Evolutionary conservation across 345 rosid genomes (phyloP).

Genomic region (Gynandropsis gynandra): DNA sequence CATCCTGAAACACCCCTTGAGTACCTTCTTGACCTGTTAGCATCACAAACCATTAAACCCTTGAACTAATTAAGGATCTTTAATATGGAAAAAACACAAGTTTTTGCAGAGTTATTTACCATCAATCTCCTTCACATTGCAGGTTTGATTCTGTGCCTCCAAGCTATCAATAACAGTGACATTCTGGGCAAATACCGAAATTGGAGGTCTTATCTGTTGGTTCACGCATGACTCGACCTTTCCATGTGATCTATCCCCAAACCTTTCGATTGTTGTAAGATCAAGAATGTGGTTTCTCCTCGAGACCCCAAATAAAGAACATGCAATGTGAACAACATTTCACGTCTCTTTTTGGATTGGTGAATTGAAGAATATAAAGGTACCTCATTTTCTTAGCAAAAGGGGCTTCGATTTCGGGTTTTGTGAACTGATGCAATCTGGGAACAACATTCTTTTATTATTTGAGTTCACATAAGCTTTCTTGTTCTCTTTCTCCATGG

Average conservation of each 20-base stretch:
- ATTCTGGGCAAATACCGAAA: conserved; percentile 54
- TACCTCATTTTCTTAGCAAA: conserved; percentile 54
- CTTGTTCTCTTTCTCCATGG: conserved; percentile 49
- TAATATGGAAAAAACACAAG: too few relatives aligned
- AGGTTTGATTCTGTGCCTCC: too few relatives aligned
- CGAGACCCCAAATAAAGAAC: conserved; percentile 18
- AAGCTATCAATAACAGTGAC: too few relatives aligned
- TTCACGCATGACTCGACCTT: conserved; percentile 14
- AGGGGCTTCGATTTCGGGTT: conserved; percentile 28
- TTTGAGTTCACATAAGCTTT: conserved; percentile 38
- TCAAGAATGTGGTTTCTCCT: conserved; percentile 65
- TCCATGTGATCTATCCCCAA: conserved; percentile 39
- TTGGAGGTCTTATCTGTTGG: conserved; percentile 55
- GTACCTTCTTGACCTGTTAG: conserved; percentile 37
- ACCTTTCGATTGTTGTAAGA: conserved; percentile 33
- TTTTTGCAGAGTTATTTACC: too few relatives aligned
- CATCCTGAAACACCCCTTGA: conserved; percentile 68
- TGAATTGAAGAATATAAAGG: not conserved
- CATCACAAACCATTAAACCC: too few relatives aligned
- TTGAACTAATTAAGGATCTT: too few relatives aligned
- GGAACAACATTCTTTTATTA: conserved; percentile 52
- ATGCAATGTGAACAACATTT: not conserved
- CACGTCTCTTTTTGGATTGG: not conserved
- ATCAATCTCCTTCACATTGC: too few relatives aligned
- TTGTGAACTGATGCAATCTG: conserved; percentile 32